A percentile compares a stretch with the other conserved stretches of the same genome.
These are phyloP conservation scores for Leptographium radiaticola DNA, from an alignment of 2,329 filamentous ascomycete species.

Conservation along the genomic window DNA sequence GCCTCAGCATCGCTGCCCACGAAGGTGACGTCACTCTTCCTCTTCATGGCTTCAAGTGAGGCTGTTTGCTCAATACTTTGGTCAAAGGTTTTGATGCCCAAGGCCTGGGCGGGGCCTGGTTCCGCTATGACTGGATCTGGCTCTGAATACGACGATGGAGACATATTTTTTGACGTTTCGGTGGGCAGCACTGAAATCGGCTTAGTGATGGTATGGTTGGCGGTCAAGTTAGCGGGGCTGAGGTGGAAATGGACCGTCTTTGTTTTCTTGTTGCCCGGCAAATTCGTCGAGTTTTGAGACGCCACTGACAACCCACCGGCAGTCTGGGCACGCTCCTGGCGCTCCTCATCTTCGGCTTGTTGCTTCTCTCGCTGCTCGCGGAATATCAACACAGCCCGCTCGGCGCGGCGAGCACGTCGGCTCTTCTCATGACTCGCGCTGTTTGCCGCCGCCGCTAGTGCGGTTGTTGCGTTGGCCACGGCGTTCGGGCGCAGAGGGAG, in stretches of 20 bases:
- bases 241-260: conserved; percentile 2
- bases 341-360: conserved; percentile 7
- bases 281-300: neutral
- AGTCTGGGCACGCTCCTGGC: conserved; percentile 3
- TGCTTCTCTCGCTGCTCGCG: conserved; percentile 8
- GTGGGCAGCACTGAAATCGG: neutral
- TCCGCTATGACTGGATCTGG: neutral
- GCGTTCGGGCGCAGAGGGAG: too few species aligned
- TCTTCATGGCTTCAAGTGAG: conserved; percentile 6
- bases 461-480: neutral
- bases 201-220: neutral
- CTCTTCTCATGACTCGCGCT: neutral
- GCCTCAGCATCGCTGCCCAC: conserved; percentile 7
- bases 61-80: neutral
- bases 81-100: neutral
- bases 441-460: neutral
- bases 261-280: neutral
- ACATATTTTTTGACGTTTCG: neutral
- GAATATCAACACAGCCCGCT: conserved; percentile 10
- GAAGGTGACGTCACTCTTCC: neutral
- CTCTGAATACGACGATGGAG: neutral
- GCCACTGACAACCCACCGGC: neutral
- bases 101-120: neutral
- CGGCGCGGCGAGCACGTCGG: conserved; percentile 10
- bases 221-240: conserved; percentile 2